A percentile compares a stretch with the other conserved stretches of the same genome.
phyloP scores from a whole-genome alignment of 192 early-diverging fungal species.

The Entophlyctis helioformis region DNA sequence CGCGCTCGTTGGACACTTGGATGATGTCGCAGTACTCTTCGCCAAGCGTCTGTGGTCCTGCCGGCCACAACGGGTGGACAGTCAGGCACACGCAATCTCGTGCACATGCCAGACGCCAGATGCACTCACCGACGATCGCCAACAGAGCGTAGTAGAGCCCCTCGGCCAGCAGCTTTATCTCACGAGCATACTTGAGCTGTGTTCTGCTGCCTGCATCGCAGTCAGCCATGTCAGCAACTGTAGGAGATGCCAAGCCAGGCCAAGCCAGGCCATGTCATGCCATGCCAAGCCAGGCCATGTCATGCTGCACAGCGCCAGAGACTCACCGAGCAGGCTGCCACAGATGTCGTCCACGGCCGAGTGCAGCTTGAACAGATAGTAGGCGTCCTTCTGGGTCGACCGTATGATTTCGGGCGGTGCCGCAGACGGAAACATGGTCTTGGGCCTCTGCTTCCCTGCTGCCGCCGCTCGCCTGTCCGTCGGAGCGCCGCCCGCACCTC shows the following conservation, averaged over 20 bases:
- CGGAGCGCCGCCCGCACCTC: too few species aligned
- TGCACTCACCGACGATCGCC: not conserved
- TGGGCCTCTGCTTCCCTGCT: too few species aligned
- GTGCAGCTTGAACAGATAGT: slow-evolving; percentile 61
- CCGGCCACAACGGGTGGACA: not conserved
- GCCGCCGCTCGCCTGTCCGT: too few species aligned
- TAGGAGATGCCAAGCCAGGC: not conserved
- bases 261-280: not conserved
- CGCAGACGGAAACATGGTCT: slow-evolving; percentile 51
- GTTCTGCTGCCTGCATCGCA: too few species aligned
- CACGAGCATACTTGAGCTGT: too few species aligned
- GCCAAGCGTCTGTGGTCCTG: slow-evolving; percentile 76
- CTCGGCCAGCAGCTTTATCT: too few species aligned
- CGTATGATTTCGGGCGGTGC: slow-evolving; percentile 78
- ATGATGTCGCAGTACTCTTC: slow-evolving; percentile 93
- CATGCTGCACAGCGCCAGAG: not conserved
- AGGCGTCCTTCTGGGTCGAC: slow-evolving; percentile 79
- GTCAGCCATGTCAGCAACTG: too few species aligned
- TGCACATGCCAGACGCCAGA: not conserved
- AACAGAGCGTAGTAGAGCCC: too few species aligned
- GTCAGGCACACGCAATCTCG: not conserved
- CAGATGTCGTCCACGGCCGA: slow-evolving; percentile 49
- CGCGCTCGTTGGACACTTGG: slow-evolving; percentile 28
- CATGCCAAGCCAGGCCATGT: not conserved
- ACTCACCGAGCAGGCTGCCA: slow-evolving; percentile 49